Evolutionary conservation across 371 early-diverging fungal genomes (phyloP), one percentile per base, ranked within the genome.

Genomic region (Mortierella sp.): DNA sequence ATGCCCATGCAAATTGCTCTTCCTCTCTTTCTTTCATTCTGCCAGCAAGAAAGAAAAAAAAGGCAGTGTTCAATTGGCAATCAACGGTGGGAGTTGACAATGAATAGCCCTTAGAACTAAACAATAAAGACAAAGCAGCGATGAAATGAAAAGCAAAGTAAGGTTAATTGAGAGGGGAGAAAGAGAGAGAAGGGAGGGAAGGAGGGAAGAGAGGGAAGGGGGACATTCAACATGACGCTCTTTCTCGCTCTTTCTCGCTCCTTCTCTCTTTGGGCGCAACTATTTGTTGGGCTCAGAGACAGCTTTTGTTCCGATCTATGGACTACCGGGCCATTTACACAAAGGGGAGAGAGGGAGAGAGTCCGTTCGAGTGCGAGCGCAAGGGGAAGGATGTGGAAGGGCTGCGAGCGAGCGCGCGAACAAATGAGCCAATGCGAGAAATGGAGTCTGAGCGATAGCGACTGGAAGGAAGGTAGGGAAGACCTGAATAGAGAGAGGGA

Each of bases 201-300:
- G 16, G 61, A 2, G 5, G 54, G 54, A n/a, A 2, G 16, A 19
- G 53, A 24, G 53, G 34, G 16, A 21, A 10, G 24, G 11, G 64
- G 43, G 37, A 21, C 19, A n/a, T 67, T 37, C 37, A 34, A 8
- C 59, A 61, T 40, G 34, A 40, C 67, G 19, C 67, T 67, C 37
- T 34, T 9, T 46, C 48, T 11, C 48, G 3, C 43, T 43, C 43
- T 43, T 8, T 43, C 43, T 43, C 43, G 8, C 16, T 50, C 50
- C 3, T 16, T 50, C 16, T 28, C 34, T 28, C 48, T 71, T 37
- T 37, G 24, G 67, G 67, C 67, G 40, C 24, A 67, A 24, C 67
- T 61, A 21, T 34, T 40, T 67, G 67, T 67, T 40, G 67, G 67
- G 67, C 67, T 67, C 67, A 67, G 43, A 24, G 67, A 37, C 44